phyloP scores from a whole-genome alignment of 2,329 filamentous ascomycete species.

The Laburnicola sp. region DNA sequence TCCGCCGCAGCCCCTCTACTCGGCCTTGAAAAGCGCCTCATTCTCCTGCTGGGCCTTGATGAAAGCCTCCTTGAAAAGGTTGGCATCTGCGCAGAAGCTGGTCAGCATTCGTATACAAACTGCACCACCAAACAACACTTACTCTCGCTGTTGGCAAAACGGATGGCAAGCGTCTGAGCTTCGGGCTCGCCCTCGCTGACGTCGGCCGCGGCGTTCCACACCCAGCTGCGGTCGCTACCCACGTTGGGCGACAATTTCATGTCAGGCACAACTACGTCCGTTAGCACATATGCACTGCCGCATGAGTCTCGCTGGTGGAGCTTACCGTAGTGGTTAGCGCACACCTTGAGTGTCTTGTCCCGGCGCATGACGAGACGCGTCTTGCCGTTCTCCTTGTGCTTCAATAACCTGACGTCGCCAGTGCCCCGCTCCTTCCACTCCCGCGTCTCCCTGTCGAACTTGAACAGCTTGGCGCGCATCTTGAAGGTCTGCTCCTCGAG shows the following conservation, averaged over 20 bases:
- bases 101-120: constrained; percentile 32
- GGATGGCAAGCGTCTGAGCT: constrained; percentile 92
- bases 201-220: constrained; percentile 97
- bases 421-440: constrained; percentile 99
- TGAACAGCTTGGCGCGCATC: constrained; percentile 99
- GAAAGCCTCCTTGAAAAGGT: constrained; percentile 96
- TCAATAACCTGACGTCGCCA: constrained; percentile 91
- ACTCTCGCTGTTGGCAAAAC: constrained; percentile 98
- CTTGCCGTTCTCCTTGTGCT: constrained; percentile 99
- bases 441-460: constrained; percentile 85
- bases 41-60: constrained; percentile 97
- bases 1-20: constrained; percentile 39
- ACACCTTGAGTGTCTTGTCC: constrained; percentile 99
- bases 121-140: constrained; percentile 50
- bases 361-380: constrained; percentile 96
- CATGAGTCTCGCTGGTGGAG: neutral
- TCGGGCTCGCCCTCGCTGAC: constrained; percentile 98
- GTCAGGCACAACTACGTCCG: constrained; percentile 78
- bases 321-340: constrained; percentile 99
- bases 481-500: constrained; percentile 97
- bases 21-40: constrained; percentile 72
- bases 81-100: constrained; percentile 68
- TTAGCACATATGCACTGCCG: constrained; percentile 23
- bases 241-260: constrained; percentile 99
- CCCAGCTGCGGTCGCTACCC: constrained; percentile 97